Conservation (phyloP, 2,329 filamentous ascomycete genomes). For the Immersiporthe knoxdaviesiana region DNA sequence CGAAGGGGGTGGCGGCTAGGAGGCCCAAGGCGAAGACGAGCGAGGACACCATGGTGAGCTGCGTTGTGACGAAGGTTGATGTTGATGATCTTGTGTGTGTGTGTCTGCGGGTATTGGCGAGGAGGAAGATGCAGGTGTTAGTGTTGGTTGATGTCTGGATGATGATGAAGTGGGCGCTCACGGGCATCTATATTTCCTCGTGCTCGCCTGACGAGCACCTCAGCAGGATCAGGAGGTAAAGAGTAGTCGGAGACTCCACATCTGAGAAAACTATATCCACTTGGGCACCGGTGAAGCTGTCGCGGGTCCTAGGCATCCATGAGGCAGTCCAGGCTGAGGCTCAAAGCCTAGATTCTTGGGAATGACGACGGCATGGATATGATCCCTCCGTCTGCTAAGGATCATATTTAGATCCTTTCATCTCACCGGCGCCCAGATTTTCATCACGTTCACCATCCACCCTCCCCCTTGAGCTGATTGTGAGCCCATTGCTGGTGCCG, state of each 20-base stretch:
- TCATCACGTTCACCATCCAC: not conserved
- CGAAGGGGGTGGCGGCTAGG: slow-evolving; percentile 2
- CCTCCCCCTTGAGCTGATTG: not conserved
- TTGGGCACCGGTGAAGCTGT: not conserved
- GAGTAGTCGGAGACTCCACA: not conserved
- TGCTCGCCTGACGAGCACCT: not conserved
- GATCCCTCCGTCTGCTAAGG: not conserved
- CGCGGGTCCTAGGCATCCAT: not conserved
- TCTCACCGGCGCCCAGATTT: not conserved
- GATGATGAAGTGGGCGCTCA: not conserved
- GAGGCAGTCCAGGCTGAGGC: not conserved
- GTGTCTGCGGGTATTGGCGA: not conserved
- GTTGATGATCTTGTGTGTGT: not conserved
- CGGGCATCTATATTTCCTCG: not conserved
- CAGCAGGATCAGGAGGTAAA: not conserved
- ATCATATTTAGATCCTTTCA: not conserved
- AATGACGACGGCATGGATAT: not conserved
- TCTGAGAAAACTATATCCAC: not conserved
- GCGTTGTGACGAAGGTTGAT: not conserved
- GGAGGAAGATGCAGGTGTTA: not conserved
- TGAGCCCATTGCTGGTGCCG: not conserved
- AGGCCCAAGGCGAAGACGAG: slow-evolving; percentile 5
- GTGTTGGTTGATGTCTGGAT: no score
- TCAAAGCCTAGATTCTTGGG: not conserved
- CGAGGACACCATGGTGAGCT: slow-evolving; percentile 15